Base-by-base conservation (phyloP, 2,329 filamentous ascomycete species). In the Alternaria alternata region DNA sequence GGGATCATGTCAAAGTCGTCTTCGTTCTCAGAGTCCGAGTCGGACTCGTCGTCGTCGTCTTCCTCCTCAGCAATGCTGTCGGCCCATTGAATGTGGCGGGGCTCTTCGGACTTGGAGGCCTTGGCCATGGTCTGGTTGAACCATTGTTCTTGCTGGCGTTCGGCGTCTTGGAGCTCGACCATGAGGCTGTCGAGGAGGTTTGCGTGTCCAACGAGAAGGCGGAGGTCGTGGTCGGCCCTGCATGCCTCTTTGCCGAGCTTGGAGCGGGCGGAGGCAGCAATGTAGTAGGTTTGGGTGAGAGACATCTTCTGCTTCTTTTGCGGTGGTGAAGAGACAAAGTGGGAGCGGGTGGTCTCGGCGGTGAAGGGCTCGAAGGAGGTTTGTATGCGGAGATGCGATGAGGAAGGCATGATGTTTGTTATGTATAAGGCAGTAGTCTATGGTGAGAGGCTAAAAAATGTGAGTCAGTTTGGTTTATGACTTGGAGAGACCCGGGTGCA, bases 161-260 rank as follows among this genome's bases (percentile, higher is more conserved):
- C 95, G 76, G 94, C 94, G 61, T 96, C 92, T 80, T 93, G 91
- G 61, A 99, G 91, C 70, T 95, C 87, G 64, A 89, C 80, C 95
- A 98, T 98, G 77, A 99, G 84, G 41, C 90, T 90, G 83, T 99
- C 95, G 79, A 99, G 92, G 48, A 98, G 90, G 86, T 98, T 99
- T 84, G 95, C 95, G 82, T 99, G 95, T 75, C 94, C 95, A 73
- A 99, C 95, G 62, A 99, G 91, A 46, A 96, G 88, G 77, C 94
- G 90, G 66, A 99, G 91, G 85, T 98, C 89, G 86, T 98, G 95
- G 79, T 98, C 94, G 73, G 92, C 85, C 75, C 91, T 90, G 81
- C 89, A 88, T 84, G 95, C 95, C 84, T 98, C 94, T 67, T 87
- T 88, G 68, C 93, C 93, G 77, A 99, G 93, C 93, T 99, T 99